Evolutionary conservation across 352 stramenopile genomes (phyloP).

Genomic region (Phytophthora syringae): DNA sequence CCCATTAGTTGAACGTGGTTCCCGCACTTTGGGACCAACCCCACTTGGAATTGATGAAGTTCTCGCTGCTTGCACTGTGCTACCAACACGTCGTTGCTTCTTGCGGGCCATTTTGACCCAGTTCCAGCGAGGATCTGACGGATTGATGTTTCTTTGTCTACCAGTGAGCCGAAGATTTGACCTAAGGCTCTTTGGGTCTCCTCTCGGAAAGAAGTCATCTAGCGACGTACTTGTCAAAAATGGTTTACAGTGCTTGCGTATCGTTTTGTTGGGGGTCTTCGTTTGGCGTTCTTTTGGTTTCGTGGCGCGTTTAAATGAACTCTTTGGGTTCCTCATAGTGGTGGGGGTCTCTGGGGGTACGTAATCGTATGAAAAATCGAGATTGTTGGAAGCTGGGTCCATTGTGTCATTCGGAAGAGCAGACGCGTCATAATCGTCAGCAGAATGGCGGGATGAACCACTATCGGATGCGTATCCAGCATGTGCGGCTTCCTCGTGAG

Average conservation of each 20-base stretch:
- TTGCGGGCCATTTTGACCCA: constrained; percentile 51
- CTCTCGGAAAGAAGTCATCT: constrained; percentile 39
- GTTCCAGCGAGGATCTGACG: constrained; percentile 54
- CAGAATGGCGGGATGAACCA: constrained; percentile 16
- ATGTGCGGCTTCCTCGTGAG: constrained; percentile 2
- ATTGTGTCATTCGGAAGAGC: background rate
- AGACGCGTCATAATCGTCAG: constrained; percentile 9
- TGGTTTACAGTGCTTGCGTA: constrained; percentile 11
- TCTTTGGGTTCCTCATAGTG: background rate
- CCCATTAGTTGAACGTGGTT: constrained; percentile 14
- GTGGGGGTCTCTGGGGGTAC: constrained; percentile 3
- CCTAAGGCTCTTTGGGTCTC: constrained; percentile 10
- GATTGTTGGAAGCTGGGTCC: constrained; percentile 4
- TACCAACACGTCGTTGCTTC: constrained; percentile 32
- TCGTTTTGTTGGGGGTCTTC: background rate
- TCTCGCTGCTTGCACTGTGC: background rate
- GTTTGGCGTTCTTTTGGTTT: background rate
- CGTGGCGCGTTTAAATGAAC: background rate
- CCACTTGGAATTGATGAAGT: constrained; percentile 6
- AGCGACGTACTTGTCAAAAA: constrained; percentile 33
- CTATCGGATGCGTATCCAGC: constrained; percentile 33
- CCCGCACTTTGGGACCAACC: background rate
- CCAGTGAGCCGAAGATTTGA: constrained; percentile 51
- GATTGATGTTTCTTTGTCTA: constrained; percentile 36
- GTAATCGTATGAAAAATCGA: constrained; percentile 29